Base-by-base conservation (phyloP, 1,139 yeast genomes). In the Lodderomyces orthopsilosis region DNA sequence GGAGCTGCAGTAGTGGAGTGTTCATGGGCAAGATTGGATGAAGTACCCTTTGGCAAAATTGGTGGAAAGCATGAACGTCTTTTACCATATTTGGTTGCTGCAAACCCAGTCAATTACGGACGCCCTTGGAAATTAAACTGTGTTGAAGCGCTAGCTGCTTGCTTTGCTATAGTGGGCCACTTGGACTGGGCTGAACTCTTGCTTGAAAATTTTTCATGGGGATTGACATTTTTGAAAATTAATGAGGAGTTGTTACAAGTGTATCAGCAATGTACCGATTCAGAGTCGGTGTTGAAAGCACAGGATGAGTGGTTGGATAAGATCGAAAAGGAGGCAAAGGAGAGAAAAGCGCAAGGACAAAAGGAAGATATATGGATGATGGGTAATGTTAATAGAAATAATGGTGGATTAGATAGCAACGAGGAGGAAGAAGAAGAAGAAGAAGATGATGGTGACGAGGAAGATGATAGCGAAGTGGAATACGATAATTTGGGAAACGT, bases 1-100 rank as follows among this genome's bases (percentile, higher is more conserved):
- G 99, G 99, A 27, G 94, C 91, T 10, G 96, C 98, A 0, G 98
- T 93, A 7, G 98, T 93, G 1, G 99, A 93, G 61, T 93, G 98
- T 64, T 90, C 97, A 1, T 93, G 99, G 99, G 98, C 98, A 0
- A 70, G 98, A 48, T 63, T 94, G 18, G 96, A 90, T 45, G 98
- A 93, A 61, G 82, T 93, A n/a, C 98, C 98, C 1, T 93, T 93
- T 63, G 70, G 75, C 50, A 88, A 86, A 58, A 91, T 93, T 47
- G 98, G 98, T 3, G 98, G 98, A 3, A 82, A 79, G 50, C 76
- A 89, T 56, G 97, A 93, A 58, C 70, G 98, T 41, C 68, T 93
- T 18, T 67, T 93, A 47, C 98, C 98, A 0, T 93, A 91, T 56
- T 68, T 93, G 46, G 94, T 93, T 4, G 98, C 98, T 2, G 96